phyloP scores from a whole-genome alignment of 2,329 filamentous ascomycete genomes.

The Neurospora crassa region DNA sequence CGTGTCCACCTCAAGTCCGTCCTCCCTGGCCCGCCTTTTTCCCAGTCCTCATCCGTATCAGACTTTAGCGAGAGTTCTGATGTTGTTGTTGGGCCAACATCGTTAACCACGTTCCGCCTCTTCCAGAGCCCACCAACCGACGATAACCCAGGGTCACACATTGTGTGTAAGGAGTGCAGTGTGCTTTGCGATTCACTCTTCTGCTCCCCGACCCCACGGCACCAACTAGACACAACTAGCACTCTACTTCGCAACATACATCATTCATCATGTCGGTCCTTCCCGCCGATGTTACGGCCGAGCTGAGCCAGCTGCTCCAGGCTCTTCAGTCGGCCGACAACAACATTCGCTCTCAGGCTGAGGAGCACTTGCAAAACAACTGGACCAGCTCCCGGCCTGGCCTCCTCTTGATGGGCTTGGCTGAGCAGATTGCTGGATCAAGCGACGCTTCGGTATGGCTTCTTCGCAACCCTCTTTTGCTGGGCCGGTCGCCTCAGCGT shows the following conservation, averaged over 20 bases:
- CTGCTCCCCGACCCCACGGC: not conserved
- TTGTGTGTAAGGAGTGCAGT: not conserved
- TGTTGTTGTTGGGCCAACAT: not conserved
- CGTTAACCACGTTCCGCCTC: not conserved
- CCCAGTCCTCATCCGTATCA: not conserved
- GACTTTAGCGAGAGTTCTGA: not conserved
- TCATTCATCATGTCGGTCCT: slow-evolving; percentile 65
- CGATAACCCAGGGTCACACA: not conserved
- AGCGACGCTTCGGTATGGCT: slow-evolving; percentile 56
- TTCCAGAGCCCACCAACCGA: not conserved
- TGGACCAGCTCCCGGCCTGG: slow-evolving; percentile 80
- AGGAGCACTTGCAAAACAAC: slow-evolving; percentile 82
- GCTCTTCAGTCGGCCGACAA: slow-evolving; percentile 89
- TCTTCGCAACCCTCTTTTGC: not conserved
- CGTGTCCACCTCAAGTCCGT: not conserved
- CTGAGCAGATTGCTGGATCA: slow-evolving; percentile 80
- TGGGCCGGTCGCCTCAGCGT: not conserved
- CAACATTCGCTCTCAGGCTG: slow-evolving; percentile 69
- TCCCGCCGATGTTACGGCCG: slow-evolving; percentile 71
- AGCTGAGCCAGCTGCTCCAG: slow-evolving; percentile 77
- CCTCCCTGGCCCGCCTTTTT: not conserved
- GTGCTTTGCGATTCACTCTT: slow-evolving; percentile 4
- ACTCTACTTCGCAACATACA: not conserved
- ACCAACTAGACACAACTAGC: not conserved
- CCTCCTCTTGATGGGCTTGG: slow-evolving; percentile 84